Evolutionary conservation across 768 basidiomycete species (phyloP).

Genomic region (Tylopilus intermedius): DNA sequence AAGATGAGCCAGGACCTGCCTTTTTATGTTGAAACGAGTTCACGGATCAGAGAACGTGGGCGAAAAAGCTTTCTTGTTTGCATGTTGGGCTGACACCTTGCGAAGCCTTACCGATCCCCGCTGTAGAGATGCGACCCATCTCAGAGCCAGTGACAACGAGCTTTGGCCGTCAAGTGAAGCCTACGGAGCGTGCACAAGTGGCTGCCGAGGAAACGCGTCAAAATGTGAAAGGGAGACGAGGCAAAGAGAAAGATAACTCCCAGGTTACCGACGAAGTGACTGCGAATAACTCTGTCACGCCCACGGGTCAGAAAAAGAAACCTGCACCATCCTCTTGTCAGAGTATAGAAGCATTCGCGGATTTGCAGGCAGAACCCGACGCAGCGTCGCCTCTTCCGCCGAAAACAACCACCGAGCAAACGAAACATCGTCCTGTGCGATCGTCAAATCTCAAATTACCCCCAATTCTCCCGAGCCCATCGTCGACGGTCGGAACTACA

Average conservation of each 20-base stretch:
- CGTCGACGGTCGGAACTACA: not conserved
- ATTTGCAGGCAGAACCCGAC: not conserved
- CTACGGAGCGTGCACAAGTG: slow-evolving; percentile 16
- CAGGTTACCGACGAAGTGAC: not conserved
- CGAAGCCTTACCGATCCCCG: slow-evolving; percentile 12
- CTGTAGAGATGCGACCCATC: slow-evolving; percentile 1
- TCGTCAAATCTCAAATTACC: slow-evolving; percentile 16
- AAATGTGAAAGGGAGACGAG: not conserved
- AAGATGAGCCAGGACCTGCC: slow-evolving; percentile 30
- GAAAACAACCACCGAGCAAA: not conserved
- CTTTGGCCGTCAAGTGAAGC: slow-evolving; percentile 24
- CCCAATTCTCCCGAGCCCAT: not conserved
- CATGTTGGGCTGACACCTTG: slow-evolving; percentile 2
- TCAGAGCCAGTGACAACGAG: slow-evolving; percentile 14
- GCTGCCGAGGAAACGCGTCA: slow-evolving; percentile 2
- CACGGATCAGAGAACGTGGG: slow-evolving; percentile 26
- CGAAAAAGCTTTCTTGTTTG: not conserved
- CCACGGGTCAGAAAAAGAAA: not conserved
- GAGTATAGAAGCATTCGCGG: not conserved
- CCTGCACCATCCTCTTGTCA: not conserved
- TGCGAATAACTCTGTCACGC: not conserved
- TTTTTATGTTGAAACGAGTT: slow-evolving; percentile 24
- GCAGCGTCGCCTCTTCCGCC: not conserved
- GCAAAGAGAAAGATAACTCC: slow-evolving; percentile 1
- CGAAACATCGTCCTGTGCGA: not conserved